A percentile compares a stretch with the other conserved stretches of the same genome.
phyloP scores from a whole-genome alignment of 176 grass and related monocot genomes.

The Musa schizocarpa region DNA sequence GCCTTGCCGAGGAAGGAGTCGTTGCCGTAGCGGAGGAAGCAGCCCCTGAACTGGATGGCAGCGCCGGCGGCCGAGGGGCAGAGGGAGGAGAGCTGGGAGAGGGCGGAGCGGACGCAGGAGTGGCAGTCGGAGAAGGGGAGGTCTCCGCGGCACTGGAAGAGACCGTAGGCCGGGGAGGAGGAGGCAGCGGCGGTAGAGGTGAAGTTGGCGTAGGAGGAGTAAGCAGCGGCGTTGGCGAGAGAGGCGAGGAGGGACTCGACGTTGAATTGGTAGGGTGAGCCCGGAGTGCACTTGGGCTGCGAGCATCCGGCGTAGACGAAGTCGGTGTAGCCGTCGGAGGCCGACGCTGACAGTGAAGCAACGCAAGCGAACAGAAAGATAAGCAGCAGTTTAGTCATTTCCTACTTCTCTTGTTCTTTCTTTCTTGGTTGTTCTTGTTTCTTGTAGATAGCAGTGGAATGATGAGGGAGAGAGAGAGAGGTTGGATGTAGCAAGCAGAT shows the following conservation, averaged over 20 bases:
- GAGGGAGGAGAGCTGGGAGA: conserved; percentile 54
- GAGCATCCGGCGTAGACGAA: conserved; percentile 88
- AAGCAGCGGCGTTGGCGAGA: conserved; percentile 33
- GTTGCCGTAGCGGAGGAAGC: conserved; percentile 74
- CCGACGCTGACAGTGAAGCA: not conserved
- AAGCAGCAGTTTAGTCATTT: no score
- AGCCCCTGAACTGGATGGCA: conserved; percentile 59
- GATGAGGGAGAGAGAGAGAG: not conserved
- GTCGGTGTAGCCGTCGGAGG: conserved; percentile 40
- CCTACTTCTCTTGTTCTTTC: no score
- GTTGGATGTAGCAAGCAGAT: no score
- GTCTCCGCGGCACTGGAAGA: conserved; percentile 86
- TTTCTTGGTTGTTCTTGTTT: no score
- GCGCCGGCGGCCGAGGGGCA: conserved; percentile 51
- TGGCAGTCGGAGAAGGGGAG: conserved; percentile 42
- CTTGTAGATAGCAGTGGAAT: no score
- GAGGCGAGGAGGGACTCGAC: conserved; percentile 62
- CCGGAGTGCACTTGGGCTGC: conserved; percentile 40
- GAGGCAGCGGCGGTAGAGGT: conserved; percentile 16
- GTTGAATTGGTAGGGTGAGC: conserved; percentile 38
- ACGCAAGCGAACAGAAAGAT: conserved; percentile 26
- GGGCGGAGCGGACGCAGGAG: conserved; percentile 51
- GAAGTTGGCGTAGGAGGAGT: conserved; percentile 6
- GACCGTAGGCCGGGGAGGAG: conserved; percentile 26
- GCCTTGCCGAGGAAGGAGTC: conserved; percentile 73